Base-by-base conservation (phyloP, 164 flowering plant species). In the Chloranthus sessilifolius region DNA sequence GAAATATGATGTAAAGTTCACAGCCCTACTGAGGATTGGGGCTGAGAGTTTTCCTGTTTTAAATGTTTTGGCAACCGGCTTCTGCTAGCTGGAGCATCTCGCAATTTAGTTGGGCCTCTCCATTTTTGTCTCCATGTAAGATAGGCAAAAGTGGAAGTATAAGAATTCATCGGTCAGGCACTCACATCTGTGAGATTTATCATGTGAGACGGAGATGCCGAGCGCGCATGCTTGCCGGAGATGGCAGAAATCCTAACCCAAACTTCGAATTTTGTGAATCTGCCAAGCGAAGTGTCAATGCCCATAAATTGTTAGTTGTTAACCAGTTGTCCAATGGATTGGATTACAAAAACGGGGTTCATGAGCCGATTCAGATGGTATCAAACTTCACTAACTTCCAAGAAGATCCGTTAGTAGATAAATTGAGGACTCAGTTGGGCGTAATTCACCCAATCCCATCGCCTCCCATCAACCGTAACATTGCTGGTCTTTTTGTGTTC, bases 361-460 rank as follows among this genome's bases (percentile, higher is more conserved):
- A 46, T 14, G 71, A 67, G 43, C 50, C 64, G 1, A 27, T 76
- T 42, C 77, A 62, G 46, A 20, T 73, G 63, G 69, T 67, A 1
- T 73, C 88, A 3, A 73, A 70, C 43, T 83, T 86, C 58, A 63
- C 75, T 5, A 51, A 42, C 27, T 91, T 83, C 56, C 72, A 59
- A 44, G 85, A 88, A 53, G 96, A 91, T 58, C 96, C 96, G 1
- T 47, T 88, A 31, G 90, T 91, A 3, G 87, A 74, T 71, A 91
- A 92, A 76, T 74, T 92, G 22, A 77, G 96, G 68, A 82, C 88
- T 7, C 98, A 92, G 47, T 55, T 92, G 23, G 96, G 96, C 2
- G 94, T 77, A 4, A 85, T 88, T 55, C 96, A 92, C 55, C 96
- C 98, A 9, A 75, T 92, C 15, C 98, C 98, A 0, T 62, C 95